Base-by-base conservation (phyloP, 306 rosid genomes). In the Hippophae gyantsensis region DNA sequence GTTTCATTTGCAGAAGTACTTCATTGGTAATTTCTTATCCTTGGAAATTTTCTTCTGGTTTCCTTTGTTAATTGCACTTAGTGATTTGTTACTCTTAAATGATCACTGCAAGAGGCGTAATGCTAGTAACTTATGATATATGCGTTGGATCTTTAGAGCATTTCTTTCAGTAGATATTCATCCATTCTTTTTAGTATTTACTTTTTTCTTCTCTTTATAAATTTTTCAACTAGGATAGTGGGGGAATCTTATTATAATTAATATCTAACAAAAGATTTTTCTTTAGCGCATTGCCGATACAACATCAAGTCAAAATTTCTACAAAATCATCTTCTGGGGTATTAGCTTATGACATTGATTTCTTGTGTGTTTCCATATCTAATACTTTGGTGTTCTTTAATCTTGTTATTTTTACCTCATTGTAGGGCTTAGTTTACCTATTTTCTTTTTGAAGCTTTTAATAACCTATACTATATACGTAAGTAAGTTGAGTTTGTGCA, bases 1-100 rank as follows among this genome's bases (percentile, higher is more conserved):
- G 72, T 89, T 65, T 86, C 95, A 45, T 88, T 93, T 84, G 97
- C 88, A 80, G 97, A 88, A 88, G 95, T 93, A 69, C 97, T 88
- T 77, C 93, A 93, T 77, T 88, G 97, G 97, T 86, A 90, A 80
- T 78, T 80, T 76, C 84, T 82, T 64, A 54, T 85, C 73, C 73
- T 84, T 70, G 99, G 96, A 77, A 76, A 82, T 80, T 93, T 93
- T 82, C 93, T 85, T 85, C 82, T 81, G 79, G 94, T 88, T 80
- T 86, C 99, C 69, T 93, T 88, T 76, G 99, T 88, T 73, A 93
- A 93, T 79, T 80, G 94, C 85, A 93, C 99, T 78, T 93, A 93
- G 95, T 77, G 76, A 83, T 80, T 86, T 62, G 77, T 66, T 77
- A 67, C 65, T 65, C 66, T 70, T 78, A 61, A 69, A 85, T 86